These are phyloP conservation scores for Chlorophyllum brunneum DNA, from an alignment of 768 basidiomycete species.

Conservation along the genomic window DNA sequence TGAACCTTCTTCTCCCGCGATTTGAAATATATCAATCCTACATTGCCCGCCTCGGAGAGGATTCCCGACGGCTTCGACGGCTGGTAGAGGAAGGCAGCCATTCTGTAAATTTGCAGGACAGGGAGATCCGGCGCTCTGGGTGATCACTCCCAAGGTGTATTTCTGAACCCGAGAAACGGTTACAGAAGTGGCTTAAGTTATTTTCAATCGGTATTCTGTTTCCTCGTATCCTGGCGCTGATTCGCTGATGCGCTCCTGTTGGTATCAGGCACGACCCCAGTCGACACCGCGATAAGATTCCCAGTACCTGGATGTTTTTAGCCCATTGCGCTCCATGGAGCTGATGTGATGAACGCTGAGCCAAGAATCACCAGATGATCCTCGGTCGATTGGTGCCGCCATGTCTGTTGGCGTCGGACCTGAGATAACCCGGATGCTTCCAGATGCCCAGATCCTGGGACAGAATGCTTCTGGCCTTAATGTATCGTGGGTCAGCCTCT, in stretches of 20 bases:
- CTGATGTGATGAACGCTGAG: conserved; percentile 77
- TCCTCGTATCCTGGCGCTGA: not conserved
- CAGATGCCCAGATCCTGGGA: not conserved
- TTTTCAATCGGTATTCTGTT: conserved; percentile 57
- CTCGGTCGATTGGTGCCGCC: conserved; percentile 42
- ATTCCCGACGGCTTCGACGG: conserved; percentile 47
- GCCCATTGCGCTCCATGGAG: conserved; percentile 62
- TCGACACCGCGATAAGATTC: conserved; percentile 66
- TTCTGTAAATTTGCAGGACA: conserved; percentile 71
- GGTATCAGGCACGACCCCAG: conserved; percentile 59
- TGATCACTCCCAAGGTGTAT: conserved; percentile 68
- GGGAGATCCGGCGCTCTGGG: conserved; percentile 46
- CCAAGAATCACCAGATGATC: conserved; percentile 72
- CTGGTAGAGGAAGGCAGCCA: conserved; percentile 55
- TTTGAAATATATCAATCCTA: conserved; percentile 88
- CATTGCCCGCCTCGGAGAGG: conserved; percentile 64
- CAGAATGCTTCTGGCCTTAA: too few species aligned
- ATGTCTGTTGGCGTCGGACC: not conserved
- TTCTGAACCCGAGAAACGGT: conserved; percentile 69
- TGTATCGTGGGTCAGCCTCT: not conserved
- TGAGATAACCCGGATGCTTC: not conserved
- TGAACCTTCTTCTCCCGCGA: conserved; percentile 58
- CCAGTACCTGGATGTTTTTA: conserved; percentile 67
- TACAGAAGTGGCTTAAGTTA: conserved; percentile 66
- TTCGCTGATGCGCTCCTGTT: conserved; percentile 11